Conservation (phyloP, 1,284 basidiomycete species). For the Ustilago vetiveriae region DNA sequence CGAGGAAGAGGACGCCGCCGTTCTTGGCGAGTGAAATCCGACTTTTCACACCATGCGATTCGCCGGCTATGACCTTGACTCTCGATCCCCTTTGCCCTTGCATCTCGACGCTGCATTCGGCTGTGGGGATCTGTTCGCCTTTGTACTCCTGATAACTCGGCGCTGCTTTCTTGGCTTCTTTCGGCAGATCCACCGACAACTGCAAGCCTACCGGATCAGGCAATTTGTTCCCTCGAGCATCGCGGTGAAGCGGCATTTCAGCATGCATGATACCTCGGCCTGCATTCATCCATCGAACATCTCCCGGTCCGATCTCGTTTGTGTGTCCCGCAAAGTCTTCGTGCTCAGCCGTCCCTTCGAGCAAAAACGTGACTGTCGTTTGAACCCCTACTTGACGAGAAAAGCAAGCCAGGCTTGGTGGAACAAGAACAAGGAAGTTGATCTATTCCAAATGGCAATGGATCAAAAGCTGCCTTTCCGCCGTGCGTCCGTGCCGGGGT, state of each 20-base stretch:
- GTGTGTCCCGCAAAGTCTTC: conserved; percentile 91
- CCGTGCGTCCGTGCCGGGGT: too few relatives aligned
- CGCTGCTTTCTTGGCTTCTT: conserved; percentile 81
- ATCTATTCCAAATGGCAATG: too few relatives aligned
- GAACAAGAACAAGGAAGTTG: too few relatives aligned
- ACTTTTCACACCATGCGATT: conserved; percentile 83
- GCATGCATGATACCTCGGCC: conserved; percentile 64
- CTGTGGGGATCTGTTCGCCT: conserved; percentile 66
- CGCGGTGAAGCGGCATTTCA: conserved; percentile 82
- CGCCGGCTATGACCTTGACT: conserved; percentile 88
- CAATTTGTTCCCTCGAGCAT: conserved; percentile 68
- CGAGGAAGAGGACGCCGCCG: conserved; percentile 93
- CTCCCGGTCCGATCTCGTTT: conserved; percentile 75
- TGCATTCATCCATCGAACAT: conserved; percentile 57
- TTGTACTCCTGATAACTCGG: conserved; percentile 71
- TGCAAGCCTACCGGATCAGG: conserved; percentile 84
- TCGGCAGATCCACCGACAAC: conserved; percentile 92
- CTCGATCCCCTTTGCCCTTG: conserved; percentile 74
- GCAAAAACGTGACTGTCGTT: conserved; percentile 78
- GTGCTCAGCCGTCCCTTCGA: conserved; percentile 82
- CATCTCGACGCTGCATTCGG: conserved; percentile 74
- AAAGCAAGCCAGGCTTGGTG: too few relatives aligned
- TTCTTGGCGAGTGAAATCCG: conserved; percentile 79
- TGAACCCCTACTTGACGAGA: too few relatives aligned
- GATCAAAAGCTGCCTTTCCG: too few relatives aligned